Evolutionary conservation across 2,329 filamentous ascomycete genomes (phyloP).

Genomic region (Phaeomoniella chlamydospora): DNA sequence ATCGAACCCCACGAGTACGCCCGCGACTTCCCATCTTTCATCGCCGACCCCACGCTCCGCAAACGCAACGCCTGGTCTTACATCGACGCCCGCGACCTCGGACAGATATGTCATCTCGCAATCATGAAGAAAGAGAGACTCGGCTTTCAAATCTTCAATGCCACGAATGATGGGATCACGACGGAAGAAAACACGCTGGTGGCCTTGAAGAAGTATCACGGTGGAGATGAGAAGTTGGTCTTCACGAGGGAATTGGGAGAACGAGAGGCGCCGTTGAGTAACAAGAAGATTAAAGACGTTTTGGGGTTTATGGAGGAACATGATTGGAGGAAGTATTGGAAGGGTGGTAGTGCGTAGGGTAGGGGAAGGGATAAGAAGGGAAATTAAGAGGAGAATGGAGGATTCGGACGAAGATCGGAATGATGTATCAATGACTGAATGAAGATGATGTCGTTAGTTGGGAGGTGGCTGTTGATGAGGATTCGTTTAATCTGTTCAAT

Average conservation of each 20-base stretch:
- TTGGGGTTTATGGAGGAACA: slow-evolving; percentile 46
- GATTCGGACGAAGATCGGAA: too few species aligned
- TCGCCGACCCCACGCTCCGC: slow-evolving; percentile 33
- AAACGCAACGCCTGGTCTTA: slow-evolving; percentile 49
- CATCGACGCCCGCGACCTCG: slow-evolving; percentile 47
- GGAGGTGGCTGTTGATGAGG: too few species aligned
- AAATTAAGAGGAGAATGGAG: too few species aligned
- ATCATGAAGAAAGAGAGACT: slow-evolving; percentile 37
- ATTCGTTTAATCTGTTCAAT: too few species aligned
- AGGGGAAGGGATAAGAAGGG: too few species aligned
- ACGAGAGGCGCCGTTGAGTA: slow-evolving; percentile 46
- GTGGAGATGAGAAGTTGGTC: slow-evolving; percentile 31
- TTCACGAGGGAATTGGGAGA: slow-evolving; percentile 42
- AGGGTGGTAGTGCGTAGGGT: too few species aligned
- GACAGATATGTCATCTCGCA: slow-evolving; percentile 43
- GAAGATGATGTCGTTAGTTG: too few species aligned
- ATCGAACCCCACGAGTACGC: slow-evolving; percentile 48
- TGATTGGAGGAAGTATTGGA: slow-evolving; percentile 36
- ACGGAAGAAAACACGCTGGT: slow-evolving; percentile 34
- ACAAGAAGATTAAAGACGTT: slow-evolving; percentile 43
- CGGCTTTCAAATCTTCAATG: slow-evolving; percentile 51
- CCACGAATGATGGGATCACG: slow-evolving; percentile 48
- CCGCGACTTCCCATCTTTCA: slow-evolving; percentile 35
- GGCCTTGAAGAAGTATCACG: slow-evolving; percentile 29
- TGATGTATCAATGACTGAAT: too few species aligned